Evolutionary conservation across 2,329 filamentous ascomycete genomes (phyloP), one percentile per base, ranked within the genome.

Genomic region (Pseudogymnoascus sp.): DNA sequence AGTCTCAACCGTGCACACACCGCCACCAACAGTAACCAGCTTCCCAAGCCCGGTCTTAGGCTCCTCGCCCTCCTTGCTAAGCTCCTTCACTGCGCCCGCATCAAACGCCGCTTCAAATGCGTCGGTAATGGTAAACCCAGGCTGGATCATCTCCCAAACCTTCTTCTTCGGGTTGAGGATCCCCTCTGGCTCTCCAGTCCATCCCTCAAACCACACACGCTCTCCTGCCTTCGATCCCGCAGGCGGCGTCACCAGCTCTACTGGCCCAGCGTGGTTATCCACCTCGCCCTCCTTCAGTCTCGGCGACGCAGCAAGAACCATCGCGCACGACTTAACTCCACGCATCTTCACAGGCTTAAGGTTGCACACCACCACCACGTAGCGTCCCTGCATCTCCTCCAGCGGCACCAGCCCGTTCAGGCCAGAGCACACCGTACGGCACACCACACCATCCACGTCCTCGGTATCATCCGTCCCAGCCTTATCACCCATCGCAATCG

Each of bases 281-380:
- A 84, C 88, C 73, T 92, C 92, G 50, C 92, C 93, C 72, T 93
- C 90, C 72, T 87, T 86, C 59, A 90, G 76, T 65, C 83, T 82
- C n/a, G 93, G 94, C 16, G 91, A 96, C 2, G 94, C 94, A 8
- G 94, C 94, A 40, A 99, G 84, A 14, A 99, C 94, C 94, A 99
- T 97, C 72, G 92, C 88, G 62, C 77, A 81, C 33, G 83, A 89
- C 74, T 89, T 89, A 74, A 91, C 84, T 69, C 94, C 94, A 67
- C 94, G 90, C 94, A 99, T 99, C 76, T 95, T 99, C 75, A 97
- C 94, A 60, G 94, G 94, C 83, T 99, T 99, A 69, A 99, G 84
- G 78, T 99, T 99, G 82, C 91, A 96, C 21, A 99, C 93, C 1
- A 94, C 90, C 33, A 99, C 84, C 65, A 99, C 91, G 79, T 95